phyloP scores from a whole-genome alignment of 2,329 filamentous ascomycete species.

The Apiospora rasikravindrae region DNA sequence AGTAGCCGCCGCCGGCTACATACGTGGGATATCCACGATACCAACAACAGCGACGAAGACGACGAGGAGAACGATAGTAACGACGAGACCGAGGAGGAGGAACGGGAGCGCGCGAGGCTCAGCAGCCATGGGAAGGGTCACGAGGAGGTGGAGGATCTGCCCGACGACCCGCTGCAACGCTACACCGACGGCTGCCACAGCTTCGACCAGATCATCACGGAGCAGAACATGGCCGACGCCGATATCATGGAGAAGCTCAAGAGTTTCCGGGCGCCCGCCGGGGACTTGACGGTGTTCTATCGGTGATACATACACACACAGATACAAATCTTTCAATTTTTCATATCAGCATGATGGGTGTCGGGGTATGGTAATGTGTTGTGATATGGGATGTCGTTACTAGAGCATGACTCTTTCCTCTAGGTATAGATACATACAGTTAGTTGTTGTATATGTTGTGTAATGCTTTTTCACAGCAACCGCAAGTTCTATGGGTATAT shows the following conservation, averaged over 20 bases:
- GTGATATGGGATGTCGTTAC: slow-evolving; percentile 11
- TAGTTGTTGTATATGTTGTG: not conserved
- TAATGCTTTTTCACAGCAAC: not conserved
- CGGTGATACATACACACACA: slow-evolving; percentile 38
- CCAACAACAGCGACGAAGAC: not conserved
- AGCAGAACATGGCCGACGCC: slow-evolving; percentile 71
- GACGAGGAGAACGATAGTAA: not conserved
- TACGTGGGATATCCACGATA: not conserved
- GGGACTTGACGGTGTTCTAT: slow-evolving; percentile 61
- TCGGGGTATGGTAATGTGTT: not conserved
- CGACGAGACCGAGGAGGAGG: slow-evolving; percentile 33
- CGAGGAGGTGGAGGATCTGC: slow-evolving; percentile 22
- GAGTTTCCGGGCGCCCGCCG: slow-evolving; percentile 56
- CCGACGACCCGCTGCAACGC: slow-evolving; percentile 60
- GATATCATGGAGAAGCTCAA: slow-evolving; percentile 74
- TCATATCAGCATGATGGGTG: not conserved
- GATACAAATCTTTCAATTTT: not conserved
- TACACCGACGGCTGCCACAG: slow-evolving; percentile 78
- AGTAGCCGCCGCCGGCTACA: not conserved
- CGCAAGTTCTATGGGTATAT: slow-evolving; percentile 16
- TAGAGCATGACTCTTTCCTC: not conserved
- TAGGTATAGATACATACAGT: not conserved
- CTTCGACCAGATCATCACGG: slow-evolving; percentile 84
- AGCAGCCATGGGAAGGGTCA: slow-evolving; percentile 45
- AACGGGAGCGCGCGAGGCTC: slow-evolving; percentile 21